Base-by-base conservation (phyloP, 2,329 filamentous ascomycete species). In the Nakataea oryzae region DNA sequence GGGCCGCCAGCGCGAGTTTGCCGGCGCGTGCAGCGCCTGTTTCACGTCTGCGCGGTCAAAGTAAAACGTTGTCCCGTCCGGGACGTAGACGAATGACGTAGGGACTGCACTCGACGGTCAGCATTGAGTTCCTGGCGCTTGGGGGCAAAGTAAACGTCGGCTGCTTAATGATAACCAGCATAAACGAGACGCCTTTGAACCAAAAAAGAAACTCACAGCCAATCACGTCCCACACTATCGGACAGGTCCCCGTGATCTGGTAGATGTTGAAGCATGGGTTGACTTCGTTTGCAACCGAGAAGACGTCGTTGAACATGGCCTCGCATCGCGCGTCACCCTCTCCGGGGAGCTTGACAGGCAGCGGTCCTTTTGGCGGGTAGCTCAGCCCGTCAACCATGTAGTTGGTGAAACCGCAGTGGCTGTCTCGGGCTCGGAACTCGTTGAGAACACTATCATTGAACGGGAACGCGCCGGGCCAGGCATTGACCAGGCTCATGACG, bases 241-340 rank as follows among this genome's bases (percentile, higher is more conserved):
- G 87, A 70, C 88, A 90, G 12, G 84, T 88, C 9, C 81, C 84
- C 5, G 82, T 83, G 21, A 90, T 79, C 62, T 86, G 81, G 73
- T 90, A 90, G 24, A 88, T 75, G 70, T 89, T 82, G 73, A 86
- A 91, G 74, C 88, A 91, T 0, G 88, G 87, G 74, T 91, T 63
- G 32, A 61, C 90, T 50, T 82, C 73, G 11, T 74, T 68, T 26
- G 78, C 70, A 14, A 77, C 78, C 0, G 77, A 66, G 67, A 76
- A 76, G 32, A 90, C 81, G 27, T 81, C 75, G 63, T 79, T 72
- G 67, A 81, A 88, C 26, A 90, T 67, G 63, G 76, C 68, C 59
- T 78, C 76, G 70, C 89, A 93, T 4, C 77, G 79, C 0, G 74
- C 69, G 29, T 75, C 73, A 55, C 74, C 73, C n/a, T 70, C 68